These are phyloP conservation scores for Hypocrella siamensis DNA, from an alignment of 2,329 filamentous ascomycete species.

Conservation along the genomic window DNA sequence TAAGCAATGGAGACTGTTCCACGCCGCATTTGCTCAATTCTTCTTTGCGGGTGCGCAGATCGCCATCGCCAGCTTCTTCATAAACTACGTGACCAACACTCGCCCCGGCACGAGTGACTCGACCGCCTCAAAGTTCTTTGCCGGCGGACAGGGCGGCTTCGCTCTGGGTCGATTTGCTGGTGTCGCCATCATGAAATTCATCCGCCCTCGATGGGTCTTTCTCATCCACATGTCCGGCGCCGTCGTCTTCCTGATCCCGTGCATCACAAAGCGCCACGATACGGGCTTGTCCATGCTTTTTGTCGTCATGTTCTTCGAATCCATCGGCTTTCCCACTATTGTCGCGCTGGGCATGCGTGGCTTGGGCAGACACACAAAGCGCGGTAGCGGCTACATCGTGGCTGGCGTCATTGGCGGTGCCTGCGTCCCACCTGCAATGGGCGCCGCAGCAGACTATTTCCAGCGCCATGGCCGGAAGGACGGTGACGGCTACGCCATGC, in stretches of 20 bases:
- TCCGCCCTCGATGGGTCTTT: slow-evolving; percentile 53
- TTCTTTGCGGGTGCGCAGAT: slow-evolving; percentile 64
- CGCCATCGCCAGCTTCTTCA: slow-evolving; percentile 51
- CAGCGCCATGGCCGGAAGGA: background rate
- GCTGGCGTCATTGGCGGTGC: slow-evolving; percentile 60
- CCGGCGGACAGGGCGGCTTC: slow-evolving; percentile 59
- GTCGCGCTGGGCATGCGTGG: slow-evolving; percentile 63
- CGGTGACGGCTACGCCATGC: slow-evolving; percentile 45
- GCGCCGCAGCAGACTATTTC: slow-evolving; percentile 47
- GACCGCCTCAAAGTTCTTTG: slow-evolving; percentile 49
- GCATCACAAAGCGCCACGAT: slow-evolving; percentile 30
- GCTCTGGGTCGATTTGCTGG: slow-evolving; percentile 58
- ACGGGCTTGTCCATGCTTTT: slow-evolving; percentile 46
- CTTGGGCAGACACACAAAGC: slow-evolving; percentile 61
- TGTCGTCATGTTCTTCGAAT: slow-evolving; percentile 63
- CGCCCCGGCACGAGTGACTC: slow-evolving; percentile 32
- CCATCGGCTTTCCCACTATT: slow-evolving; percentile 68
- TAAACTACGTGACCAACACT: slow-evolving; percentile 55
- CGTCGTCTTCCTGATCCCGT: slow-evolving; percentile 43
- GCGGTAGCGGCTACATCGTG: slow-evolving; percentile 54
- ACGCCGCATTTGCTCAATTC: slow-evolving; percentile 62
- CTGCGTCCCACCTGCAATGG: slow-evolving; percentile 56
- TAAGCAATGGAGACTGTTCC: slow-evolving; percentile 62
- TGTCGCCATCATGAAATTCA: slow-evolving; percentile 48
- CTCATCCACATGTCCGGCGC: slow-evolving; percentile 46